Conservation (phyloP, 2,329 filamentous ascomycete genomes). For the Colletotrichum sp. region DNA sequence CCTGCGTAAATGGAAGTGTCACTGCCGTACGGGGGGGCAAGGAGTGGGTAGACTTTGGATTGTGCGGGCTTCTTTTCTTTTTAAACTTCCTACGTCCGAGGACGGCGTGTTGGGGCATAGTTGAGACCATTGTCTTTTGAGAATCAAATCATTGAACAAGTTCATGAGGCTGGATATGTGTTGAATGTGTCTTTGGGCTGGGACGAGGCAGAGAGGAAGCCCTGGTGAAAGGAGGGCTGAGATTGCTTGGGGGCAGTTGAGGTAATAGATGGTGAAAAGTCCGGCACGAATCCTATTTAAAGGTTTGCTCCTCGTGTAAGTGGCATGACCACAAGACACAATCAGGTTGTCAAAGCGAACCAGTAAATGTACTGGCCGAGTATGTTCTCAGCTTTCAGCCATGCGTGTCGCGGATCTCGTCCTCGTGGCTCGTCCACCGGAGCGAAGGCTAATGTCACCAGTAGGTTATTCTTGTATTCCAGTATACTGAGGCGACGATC, state of each 20-base stretch:
- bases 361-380: too few species aligned
- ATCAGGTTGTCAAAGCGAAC: too few species aligned
- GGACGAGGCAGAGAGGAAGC: neutral
- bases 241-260: neutral
- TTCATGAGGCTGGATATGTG: neutral
- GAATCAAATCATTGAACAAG: neutral
- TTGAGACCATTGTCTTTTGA: neutral
- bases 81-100: neutral
- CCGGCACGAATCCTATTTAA: neutral
- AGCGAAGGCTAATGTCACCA: neutral
- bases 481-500: neutral
- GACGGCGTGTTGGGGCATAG: neutral
- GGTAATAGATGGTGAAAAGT: neutral
- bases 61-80: neutral
- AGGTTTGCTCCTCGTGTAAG: neutral
- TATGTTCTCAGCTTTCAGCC: neutral
- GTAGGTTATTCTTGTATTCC: neutral
- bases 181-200: neutral
- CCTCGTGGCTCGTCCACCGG: too few species aligned
- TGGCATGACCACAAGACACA: neutral
- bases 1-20: neutral
- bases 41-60: neutral
- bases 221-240: neutral
- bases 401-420: too few species aligned
- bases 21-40: rapidly evolving